Evolutionary conservation across 768 basidiomycete species (phyloP), one percentile per base, ranked within the genome.

Genomic region (Auricularia sp.): DNA sequence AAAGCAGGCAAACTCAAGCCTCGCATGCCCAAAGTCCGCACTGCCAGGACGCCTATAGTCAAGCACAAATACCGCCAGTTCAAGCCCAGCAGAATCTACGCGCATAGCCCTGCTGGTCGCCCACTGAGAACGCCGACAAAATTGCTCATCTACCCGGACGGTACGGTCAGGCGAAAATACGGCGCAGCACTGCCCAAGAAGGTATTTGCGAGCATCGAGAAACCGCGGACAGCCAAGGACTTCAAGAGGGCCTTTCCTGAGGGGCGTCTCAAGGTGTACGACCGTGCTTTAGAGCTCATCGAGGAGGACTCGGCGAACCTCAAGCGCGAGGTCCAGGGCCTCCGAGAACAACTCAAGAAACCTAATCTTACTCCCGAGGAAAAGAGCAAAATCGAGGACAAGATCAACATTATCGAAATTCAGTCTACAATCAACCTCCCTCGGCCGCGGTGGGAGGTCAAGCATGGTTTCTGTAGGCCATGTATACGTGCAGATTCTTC

Each of bases 401-500:
- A 80, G 72, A 70, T 86, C 56, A 70, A 78, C 21, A 81, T 89
- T 65, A 71, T 96, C 56, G 85, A 92, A 68, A 80, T 95, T 10
- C 90, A 93, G 76, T 87, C 88, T 65, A 81, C 88, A 73, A 77
- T 91, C 36, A 95, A 98, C 74, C 76, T 93, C n/a, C 95, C 94
- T 0, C 80, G 86, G 63, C 83, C 88, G 39, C 77, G 94, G 71
- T 91, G 91, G 88, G 83, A 79, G 68, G 89, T 90, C 67, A 78
- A 80, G 42, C 89, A 90, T 70, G 89, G 87, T n/a, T 82, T 87
- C 81, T 87, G 88, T 92, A 69, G 34, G 29, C 29, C 29, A 29
- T 29, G 1, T 29, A 29, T 29, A 3, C 29, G 29, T 29, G 29
- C 29, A 29, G 29, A 29, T 29, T 29, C 29, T 29, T 29, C 29